A percentile compares a stretch with the other conserved stretches of the same genome.
phyloP scores from a whole-genome alignment of 768 basidiomycete species.

The Boletus rubroflammeus region DNA sequence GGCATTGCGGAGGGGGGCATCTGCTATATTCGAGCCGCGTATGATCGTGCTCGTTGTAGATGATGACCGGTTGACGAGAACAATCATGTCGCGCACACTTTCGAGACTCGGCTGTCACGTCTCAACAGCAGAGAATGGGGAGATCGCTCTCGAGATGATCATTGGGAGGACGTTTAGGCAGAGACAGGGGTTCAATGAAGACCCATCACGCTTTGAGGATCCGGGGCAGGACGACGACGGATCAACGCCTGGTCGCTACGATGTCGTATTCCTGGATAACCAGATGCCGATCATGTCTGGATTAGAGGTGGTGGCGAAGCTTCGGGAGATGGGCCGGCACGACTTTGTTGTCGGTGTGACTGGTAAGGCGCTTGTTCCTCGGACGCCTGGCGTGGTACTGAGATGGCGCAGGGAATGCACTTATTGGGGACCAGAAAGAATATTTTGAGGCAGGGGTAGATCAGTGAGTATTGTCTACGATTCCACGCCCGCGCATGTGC shows the following conservation, averaged over 20 bases:
- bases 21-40: constrained; percentile 41
- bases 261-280: constrained; percentile 60
- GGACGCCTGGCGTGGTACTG: constrained; percentile 1
- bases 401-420: constrained; percentile 47
- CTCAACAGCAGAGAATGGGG: constrained; percentile 81
- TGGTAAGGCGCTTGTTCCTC: constrained; percentile 36
- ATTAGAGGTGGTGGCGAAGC: constrained; percentile 57
- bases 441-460: constrained; percentile 75
- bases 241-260: constrained; percentile 26
- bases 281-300: constrained; percentile 86
- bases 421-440: constrained; percentile 63
- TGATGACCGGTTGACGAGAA: constrained; percentile 77
- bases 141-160: constrained; percentile 70
- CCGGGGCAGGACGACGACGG: neutral
- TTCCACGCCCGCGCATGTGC: neutral
- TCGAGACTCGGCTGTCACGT: constrained; percentile 76
- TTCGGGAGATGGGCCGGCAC: constrained; percentile 59
- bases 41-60: constrained; percentile 77
- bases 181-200: neutral
- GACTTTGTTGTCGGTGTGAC: constrained; percentile 86
- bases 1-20: constrained; percentile 6
- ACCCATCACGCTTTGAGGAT: neutral
- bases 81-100: constrained; percentile 75
- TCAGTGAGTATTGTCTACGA: constrained; percentile 43
- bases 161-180: constrained; percentile 35